Base-by-base conservation (phyloP, 2,329 filamentous ascomycete species). In the Aspergillus candidus region DNA sequence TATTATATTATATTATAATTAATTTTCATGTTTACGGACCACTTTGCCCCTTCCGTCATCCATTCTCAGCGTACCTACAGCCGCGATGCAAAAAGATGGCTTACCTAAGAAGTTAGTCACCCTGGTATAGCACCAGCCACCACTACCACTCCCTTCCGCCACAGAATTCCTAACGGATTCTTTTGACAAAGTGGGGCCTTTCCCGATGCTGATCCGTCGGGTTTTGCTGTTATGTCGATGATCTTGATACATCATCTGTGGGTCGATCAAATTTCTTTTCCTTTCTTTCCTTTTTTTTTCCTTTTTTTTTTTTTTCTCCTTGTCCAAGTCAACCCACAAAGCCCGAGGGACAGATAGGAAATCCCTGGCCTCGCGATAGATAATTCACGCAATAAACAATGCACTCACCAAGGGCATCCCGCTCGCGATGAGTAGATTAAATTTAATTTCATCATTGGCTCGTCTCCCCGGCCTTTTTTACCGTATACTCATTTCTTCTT, bases 211-310 rank as follows among this genome's bases (percentile, higher is more conserved):
- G 53, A 54, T 53, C 55, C 50, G 46, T 53, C 50, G 51, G 50
- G 45, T 56, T 46, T 54, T 51, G 41, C 43, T 32, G 46, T 46
- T 46, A 43, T 48, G 47, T 49, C 40, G 49, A 48, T 52, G 51
- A 57, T 57, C 55, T 56, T 56, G 53, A 57, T 56, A 54, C 53
- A 54, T 55, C 53, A 51, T 45, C 41, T 50, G 51, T 52, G 49
- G 51, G 46, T 43, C 50, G 49, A 52, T 52, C 51, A 44, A 46
- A 50, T 44, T 29, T 46, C 39, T 43, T 40, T 32, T 14, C 14
- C 31, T 13, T 29, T 12, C 10, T 44, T 38, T 36, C 17, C 37
- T 35, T 34, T 34, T 44, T 29, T 32, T 44, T 40, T 18, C 17
- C 15, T 15, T 35, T 6, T 36, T 18, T 22, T 11, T 37, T 22